Base-by-base conservation (phyloP, 2,329 filamentous ascomycete species). In the Xylariaceae sp. region DNA sequence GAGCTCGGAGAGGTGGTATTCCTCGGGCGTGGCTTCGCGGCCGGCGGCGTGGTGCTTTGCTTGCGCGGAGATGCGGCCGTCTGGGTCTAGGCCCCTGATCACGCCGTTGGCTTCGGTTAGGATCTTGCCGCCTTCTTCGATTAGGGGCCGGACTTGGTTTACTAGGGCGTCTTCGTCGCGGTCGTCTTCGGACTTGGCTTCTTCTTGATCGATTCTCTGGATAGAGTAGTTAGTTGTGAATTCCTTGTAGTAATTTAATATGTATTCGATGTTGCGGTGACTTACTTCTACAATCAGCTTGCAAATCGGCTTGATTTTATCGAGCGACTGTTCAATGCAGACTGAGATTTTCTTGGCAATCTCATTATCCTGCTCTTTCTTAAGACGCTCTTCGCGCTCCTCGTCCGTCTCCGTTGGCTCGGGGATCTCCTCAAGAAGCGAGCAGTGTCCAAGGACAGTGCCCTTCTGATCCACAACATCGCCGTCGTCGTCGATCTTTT, bases 91-190 rank as follows among this genome's bases (percentile, higher is more conserved):
- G 6, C 88, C 90, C 32, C 91, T 89, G 64, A 96, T 89, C 7
- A 87, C 79, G 49, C 91, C 90, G 67, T 96, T 94, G 71, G 87
- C 86, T 71, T 96, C 92, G 63, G 86, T 85, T 13, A 96, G 79
- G 67, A 95, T 90, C 61, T 84, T 85, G 50, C 84, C 82, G 45
- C 86, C 91, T 70, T 96, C 88, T 70, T 96, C 91, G 66, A 96
- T 89, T 13, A 96, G 79, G 1, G 92, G 92, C 71, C 87, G 89
- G 64, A 96, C 89, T 54, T 91, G 81, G 69, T 88, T 84, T 66
- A 96, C 91, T 5, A 96, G 83, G 62, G 88, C 81, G 66, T 96
- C 89, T 69, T 96, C 92, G 66, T 96, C 90, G 21, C 92, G 85
- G 63, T 96, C 90, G 4, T 95, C 89, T 71, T 89, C 87, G 41